phyloP scores from a whole-genome alignment of 2,329 filamentous ascomycete genomes.

The Lithohypha guttulata region DNA sequence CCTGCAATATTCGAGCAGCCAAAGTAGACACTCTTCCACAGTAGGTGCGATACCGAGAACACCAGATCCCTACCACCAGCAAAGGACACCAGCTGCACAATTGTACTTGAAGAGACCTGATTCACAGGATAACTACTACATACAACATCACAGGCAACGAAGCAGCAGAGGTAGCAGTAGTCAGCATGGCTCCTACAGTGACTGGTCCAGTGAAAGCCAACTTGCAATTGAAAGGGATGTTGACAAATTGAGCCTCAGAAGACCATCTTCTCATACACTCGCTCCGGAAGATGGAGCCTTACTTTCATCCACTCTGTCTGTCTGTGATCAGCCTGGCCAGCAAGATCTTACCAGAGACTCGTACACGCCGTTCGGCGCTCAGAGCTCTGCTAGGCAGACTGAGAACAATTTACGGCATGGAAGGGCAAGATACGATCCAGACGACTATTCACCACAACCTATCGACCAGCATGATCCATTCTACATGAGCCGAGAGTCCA shows the following conservation, averaged over 20 bases:
- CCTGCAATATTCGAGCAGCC: conserved; percentile 16
- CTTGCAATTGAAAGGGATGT: conserved; percentile 4
- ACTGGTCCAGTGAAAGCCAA: conserved; percentile 1
- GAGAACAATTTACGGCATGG: background rate
- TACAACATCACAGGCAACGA: background rate
- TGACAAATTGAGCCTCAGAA: conserved; percentile 13
- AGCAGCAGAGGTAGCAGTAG: no score
- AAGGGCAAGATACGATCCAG: conserved; percentile 14
- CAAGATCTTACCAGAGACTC: conserved; percentile 9
- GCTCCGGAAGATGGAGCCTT: conserved; percentile 16
- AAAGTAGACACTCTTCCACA: conserved; percentile 16
- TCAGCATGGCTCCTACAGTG: no score
- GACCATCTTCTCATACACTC: conserved; percentile 17
- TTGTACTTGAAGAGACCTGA: conserved; percentile 1
- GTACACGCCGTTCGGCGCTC: conserved; percentile 4
- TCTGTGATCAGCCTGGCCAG: conserved; percentile 8
- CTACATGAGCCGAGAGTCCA: conserved; percentile 2
- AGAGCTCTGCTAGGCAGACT: conserved; percentile 1
- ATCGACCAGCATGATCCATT: conserved; percentile 16
- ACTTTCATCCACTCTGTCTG: conserved; percentile 12
- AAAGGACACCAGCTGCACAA: background rate
- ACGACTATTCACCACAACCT: conserved; percentile 15
- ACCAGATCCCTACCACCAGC: background rate
- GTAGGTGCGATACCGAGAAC: background rate
- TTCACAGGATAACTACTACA: background rate